Conservation (phyloP, 306 rosid species). For the Inga laurina region DNA sequence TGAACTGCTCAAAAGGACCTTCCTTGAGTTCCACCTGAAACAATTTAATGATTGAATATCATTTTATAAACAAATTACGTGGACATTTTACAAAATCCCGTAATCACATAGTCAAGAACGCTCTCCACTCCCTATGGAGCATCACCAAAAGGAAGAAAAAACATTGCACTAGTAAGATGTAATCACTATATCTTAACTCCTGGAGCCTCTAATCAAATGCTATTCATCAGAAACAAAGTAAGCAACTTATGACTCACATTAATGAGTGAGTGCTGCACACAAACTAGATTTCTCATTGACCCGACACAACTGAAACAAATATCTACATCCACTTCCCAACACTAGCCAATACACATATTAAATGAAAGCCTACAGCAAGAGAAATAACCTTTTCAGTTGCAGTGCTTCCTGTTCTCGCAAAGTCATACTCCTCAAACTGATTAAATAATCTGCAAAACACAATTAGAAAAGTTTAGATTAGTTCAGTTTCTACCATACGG, state of each 20-base stretch:
- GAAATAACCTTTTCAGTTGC: conserved; percentile 68
- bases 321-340: neutral
- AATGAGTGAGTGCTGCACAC: neutral
- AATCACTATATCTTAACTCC: neutral
- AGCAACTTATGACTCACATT: neutral
- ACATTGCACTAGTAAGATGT: neutral
- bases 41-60: neutral
- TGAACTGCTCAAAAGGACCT: conserved; percentile 90
- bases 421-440: conserved; percentile 79
- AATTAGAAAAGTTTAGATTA: neutral
- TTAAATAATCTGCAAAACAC: conserved; percentile 66
- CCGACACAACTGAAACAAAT: neutral
- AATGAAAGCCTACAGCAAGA: neutral
- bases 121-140: neutral
- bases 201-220: neutral
- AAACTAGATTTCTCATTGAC: neutral
- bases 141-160: neutral
- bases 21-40: conserved; percentile 88
- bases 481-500: neutral
- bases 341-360: neutral
- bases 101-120: neutral
- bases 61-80: neutral
- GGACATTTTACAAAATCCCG: neutral
- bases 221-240: neutral
- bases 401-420: conserved; percentile 79